phyloP scores from a whole-genome alignment of 2,329 filamentous ascomycete genomes.

The Orbilia blumenaviensis region DNA sequence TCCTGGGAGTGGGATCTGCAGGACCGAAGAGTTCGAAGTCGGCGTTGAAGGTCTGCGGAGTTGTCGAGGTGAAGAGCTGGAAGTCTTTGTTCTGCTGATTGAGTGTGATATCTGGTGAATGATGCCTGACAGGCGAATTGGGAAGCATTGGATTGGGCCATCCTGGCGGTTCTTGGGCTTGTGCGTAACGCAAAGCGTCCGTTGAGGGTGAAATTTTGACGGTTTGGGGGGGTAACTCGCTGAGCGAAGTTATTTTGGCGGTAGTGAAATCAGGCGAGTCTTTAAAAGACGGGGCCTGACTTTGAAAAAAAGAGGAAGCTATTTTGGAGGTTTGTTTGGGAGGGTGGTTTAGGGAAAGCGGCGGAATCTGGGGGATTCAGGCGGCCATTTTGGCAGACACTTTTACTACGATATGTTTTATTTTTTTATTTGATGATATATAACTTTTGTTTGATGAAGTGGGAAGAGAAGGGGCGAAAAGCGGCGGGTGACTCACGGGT shows the following conservation, averaged over 20 bases:
- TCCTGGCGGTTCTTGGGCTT: constrained; percentile 53
- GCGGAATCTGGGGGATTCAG: constrained; percentile 20
- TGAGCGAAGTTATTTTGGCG: constrained; percentile 53
- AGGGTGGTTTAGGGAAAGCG: neutral
- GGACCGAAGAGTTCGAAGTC: constrained; percentile 54
- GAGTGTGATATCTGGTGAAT: neutral
- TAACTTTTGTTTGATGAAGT: neutral
- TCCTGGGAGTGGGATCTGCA: constrained; percentile 11
- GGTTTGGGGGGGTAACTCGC: constrained; percentile 46
- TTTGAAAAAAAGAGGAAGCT: constrained; percentile 5
- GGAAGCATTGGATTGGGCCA: constrained; percentile 42
- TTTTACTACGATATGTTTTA: neutral
- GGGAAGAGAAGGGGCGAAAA: neutral
- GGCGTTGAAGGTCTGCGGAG: constrained; percentile 33
- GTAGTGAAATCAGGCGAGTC: constrained; percentile 42
- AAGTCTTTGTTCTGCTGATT: neutral
- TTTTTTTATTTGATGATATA: neutral
- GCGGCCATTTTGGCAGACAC: constrained; percentile 34
- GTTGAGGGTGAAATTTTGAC: constrained; percentile 54
- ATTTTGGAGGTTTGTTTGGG: constrained; percentile 24
- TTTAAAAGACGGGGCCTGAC: constrained; percentile 44
- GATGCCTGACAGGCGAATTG: constrained; percentile 36
- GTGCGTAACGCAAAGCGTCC: constrained; percentile 53
- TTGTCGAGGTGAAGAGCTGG: constrained; percentile 8
- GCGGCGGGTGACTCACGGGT: constrained; percentile 48